Percentiles rank a stretch among this genome's conserved stretches.
Evolutionary conservation across 345 rosid species (phyloP).

Genomic region (Arabis alpina): DNA sequence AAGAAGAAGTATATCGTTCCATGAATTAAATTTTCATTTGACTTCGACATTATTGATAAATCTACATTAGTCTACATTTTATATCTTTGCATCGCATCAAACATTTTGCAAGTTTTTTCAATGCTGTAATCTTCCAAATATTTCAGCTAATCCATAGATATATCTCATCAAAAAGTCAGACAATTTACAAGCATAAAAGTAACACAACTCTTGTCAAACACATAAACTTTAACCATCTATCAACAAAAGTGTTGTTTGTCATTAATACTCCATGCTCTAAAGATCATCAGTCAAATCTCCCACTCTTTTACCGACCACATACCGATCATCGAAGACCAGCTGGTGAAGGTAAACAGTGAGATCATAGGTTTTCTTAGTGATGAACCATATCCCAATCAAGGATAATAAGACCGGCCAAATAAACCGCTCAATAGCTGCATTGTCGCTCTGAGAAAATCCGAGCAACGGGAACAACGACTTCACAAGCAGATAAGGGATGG

Average conservation of each 20-base stretch:
- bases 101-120: no score
- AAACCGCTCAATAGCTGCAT: slow-evolving; percentile 10
- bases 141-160: no score
- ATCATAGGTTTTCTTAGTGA: slow-evolving; percentile 24
- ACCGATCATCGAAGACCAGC: slow-evolving; percentile 29
- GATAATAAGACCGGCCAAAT: slow-evolving; percentile 34
- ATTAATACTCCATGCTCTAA: slow-evolving; percentile 3
- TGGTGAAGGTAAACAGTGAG: slow-evolving; percentile 30
- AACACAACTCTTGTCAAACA: no score
- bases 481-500: slow-evolving; percentile 27
- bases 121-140: no score
- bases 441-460: slow-evolving; percentile 19
- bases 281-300: slow-evolving; percentile 14
- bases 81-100: no score
- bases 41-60: no score
- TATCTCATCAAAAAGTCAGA: no score
- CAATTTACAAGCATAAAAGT: no score
- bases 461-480: slow-evolving; percentile 28
- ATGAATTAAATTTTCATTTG: no score
- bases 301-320: slow-evolving; percentile 35
- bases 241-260: slow-evolving; percentile 20
- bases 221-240: no score
- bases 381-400: neutral
- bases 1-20: no score
- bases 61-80: no score